Evolutionary conservation across 345 rosid genomes (phyloP).

Genomic region (Tarenaya hassleriana): DNA sequence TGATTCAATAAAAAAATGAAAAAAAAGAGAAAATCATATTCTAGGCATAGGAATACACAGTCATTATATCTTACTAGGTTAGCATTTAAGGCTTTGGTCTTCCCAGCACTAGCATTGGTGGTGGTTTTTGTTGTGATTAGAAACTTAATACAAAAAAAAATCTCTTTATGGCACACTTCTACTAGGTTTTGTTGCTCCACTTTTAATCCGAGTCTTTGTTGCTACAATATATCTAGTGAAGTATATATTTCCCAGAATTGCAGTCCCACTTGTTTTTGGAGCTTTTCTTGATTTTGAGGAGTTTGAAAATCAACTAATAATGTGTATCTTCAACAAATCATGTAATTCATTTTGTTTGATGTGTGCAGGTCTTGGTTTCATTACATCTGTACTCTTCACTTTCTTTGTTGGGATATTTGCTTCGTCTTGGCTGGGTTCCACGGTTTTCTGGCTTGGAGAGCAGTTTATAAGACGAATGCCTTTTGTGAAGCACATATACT

Average conservation of each 20-base stretch:
- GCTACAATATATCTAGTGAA: neutral
- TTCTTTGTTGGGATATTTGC: slow-evolving; percentile 74
- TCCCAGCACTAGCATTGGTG: neutral
- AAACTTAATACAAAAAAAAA: neutral
- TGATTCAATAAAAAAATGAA: neutral
- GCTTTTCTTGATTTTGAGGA: neutral
- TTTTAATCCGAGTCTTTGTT: neutral
- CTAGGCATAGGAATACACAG: too few relatives aligned
- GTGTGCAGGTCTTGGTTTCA: slow-evolving; percentile 72
- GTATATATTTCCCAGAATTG: neutral
- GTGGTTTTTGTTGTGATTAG: neutral
- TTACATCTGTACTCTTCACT: slow-evolving; percentile 67
- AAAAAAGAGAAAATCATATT: too few relatives aligned
- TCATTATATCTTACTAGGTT: too few relatives aligned
- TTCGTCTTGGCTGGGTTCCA: slow-evolving; percentile 80
- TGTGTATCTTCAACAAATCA: neutral
- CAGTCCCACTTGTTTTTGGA: neutral
- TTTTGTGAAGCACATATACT: slow-evolving; percentile 56
- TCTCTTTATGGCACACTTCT: neutral
- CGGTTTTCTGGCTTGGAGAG: slow-evolving; percentile 72
- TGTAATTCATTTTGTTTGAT: neutral
- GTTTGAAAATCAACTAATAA: neutral
- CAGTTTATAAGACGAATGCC: slow-evolving; percentile 75
- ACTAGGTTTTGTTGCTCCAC: neutral
- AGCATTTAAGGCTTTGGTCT: too few relatives aligned